phyloP scores from a whole-genome alignment of 139 green algal genomes.

The Tetraselmis chui region DNA sequence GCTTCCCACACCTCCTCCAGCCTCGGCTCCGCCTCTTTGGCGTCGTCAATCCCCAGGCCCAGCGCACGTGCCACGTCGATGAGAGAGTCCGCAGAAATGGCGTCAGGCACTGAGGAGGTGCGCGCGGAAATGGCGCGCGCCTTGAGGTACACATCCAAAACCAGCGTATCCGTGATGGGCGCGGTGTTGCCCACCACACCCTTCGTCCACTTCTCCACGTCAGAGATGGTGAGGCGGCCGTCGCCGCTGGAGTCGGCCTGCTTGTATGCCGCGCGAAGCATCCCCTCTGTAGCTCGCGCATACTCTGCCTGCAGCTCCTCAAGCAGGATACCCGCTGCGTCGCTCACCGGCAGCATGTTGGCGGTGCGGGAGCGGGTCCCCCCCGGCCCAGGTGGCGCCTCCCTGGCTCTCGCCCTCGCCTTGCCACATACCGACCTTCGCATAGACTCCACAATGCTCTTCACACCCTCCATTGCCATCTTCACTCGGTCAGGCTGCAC shows the following conservation, averaged over 20 bases:
- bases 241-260: background rate
- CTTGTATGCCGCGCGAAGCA: background rate
- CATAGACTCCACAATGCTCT: background rate
- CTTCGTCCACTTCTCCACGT: background rate
- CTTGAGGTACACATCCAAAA: background rate
- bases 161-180: background rate
- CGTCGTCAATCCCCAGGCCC: background rate
- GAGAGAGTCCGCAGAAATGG: background rate
- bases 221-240: background rate
- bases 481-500: background rate
- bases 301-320: background rate
- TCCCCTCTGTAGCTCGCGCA: background rate
- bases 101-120: background rate
- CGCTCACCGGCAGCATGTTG: background rate
- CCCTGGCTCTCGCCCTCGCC: too few species aligned
- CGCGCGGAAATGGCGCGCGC: background rate
- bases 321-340: background rate
- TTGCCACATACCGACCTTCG: background rate
- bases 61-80: background rate
- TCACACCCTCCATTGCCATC: background rate
- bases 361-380: background rate
- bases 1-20: background rate
- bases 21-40: background rate
- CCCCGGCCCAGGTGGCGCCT: too few species aligned
- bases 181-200: background rate